Percentiles rank a stretch among this genome's conserved stretches.
Evolutionary conservation across 2,329 filamentous ascomycete genomes (phyloP).

Genomic region (Chaetomiaceae sp.): DNA sequence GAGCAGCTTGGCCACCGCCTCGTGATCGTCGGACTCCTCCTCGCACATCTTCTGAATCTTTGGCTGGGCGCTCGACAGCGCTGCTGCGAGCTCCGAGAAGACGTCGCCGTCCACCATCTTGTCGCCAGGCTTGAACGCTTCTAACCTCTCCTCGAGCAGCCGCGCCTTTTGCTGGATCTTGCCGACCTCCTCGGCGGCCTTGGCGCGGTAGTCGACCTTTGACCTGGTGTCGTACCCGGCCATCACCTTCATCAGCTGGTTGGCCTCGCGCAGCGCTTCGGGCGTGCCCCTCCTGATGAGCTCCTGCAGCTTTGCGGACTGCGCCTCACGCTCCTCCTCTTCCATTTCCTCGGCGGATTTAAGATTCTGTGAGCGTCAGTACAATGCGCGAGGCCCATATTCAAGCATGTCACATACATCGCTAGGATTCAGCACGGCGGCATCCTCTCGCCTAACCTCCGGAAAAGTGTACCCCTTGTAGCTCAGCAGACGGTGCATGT

Average conservation of each 20-base stretch:
- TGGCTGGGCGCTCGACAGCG: constrained; percentile 88
- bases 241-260: constrained; percentile 98
- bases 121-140: constrained; percentile 77
- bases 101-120: constrained; percentile 65
- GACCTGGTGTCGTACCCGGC: constrained; percentile 91
- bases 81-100: constrained; percentile 79
- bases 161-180: constrained; percentile 95
- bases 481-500: constrained; percentile 93
- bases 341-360: constrained; percentile 99
- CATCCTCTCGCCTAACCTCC: constrained; percentile 86
- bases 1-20: constrained; percentile 89
- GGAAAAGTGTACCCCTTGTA: constrained; percentile 98
- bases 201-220: constrained; percentile 96
- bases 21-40: constrained; percentile 94
- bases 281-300: constrained; percentile 88
- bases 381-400: background rate
- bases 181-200: constrained; percentile 89
- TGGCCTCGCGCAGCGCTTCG: constrained; percentile 92
- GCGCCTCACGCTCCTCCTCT: constrained; percentile 87
- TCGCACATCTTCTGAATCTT: constrained; percentile 99
- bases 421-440: constrained; percentile 91
- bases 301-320: constrained; percentile 97
- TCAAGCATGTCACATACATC: constrained; percentile 62
- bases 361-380: constrained; percentile 62
- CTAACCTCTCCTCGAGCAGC: constrained; percentile 86